Evolutionary conservation across 1,284 basidiomycete species (phyloP).

Genomic region (Rhodotorula sp.): DNA sequence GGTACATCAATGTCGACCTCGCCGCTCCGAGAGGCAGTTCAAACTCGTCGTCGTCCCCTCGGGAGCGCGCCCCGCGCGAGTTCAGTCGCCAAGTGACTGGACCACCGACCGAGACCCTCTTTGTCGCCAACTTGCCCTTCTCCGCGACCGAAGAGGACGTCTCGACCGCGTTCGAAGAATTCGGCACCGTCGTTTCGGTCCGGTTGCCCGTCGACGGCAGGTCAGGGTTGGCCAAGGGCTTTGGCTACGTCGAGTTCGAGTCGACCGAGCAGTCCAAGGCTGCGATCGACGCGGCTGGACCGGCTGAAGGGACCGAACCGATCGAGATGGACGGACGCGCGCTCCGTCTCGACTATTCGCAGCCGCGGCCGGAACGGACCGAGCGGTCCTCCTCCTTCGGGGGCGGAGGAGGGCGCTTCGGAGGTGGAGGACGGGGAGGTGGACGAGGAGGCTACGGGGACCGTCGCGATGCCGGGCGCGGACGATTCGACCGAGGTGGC

Average conservation of each 20-base stretch:
- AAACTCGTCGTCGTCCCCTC: conserved; percentile 63
- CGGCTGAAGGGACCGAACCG: conserved; percentile 57
- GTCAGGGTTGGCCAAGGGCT: conserved; percentile 87
- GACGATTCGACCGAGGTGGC: conserved; percentile 52
- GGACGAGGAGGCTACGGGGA: conserved; percentile 49
- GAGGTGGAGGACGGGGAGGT: conserved; percentile 28
- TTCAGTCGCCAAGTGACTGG: conserved; percentile 55
- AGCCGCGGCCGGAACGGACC: conserved; percentile 69
- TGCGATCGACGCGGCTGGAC: conserved; percentile 63
- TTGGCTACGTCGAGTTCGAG: conserved; percentile 86
- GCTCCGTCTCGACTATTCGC: conserved; percentile 85
- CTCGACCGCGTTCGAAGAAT: conserved; percentile 89
- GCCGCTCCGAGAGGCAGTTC: conserved; percentile 59
- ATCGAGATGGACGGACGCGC: conserved; percentile 78
- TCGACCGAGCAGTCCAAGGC: conserved; percentile 76
- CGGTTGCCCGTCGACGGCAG: conserved; percentile 92
- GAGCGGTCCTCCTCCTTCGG: conserved; percentile 52
- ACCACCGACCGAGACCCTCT: conserved; percentile 70
- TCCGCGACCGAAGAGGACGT: conserved; percentile 76
- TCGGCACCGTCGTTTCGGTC: conserved; percentile 69
- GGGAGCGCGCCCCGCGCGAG: conserved; percentile 55
- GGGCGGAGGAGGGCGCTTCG: conserved; percentile 42
- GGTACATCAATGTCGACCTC: conserved; percentile 81
- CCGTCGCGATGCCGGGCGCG: conserved; percentile 23
- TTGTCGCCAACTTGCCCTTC: conserved; percentile 89